Evolutionary conservation across 495 filamentous ascomycete species (phyloP).

Genomic region (Pyrenula massariospora): DNA sequence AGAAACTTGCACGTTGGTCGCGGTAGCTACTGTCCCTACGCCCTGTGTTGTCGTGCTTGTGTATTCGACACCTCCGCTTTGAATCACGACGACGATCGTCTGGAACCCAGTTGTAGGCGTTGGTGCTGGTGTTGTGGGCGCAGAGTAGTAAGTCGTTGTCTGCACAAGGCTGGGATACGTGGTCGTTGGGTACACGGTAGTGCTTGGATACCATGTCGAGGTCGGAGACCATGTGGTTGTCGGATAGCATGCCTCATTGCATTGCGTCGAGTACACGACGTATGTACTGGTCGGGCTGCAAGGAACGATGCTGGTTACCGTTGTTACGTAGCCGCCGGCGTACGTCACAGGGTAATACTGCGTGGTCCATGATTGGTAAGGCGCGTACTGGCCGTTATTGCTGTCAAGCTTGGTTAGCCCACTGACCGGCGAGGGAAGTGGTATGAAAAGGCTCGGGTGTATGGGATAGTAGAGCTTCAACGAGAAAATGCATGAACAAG

Average conservation of each 20-base stretch:
- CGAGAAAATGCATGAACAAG: not conserved
- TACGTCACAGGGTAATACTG: not conserved
- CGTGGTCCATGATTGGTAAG: not conserved
- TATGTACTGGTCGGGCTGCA: not conserved
- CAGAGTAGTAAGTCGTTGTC: not conserved
- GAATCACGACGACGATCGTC: not conserved
- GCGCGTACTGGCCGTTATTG: not conserved
- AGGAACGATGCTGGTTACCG: not conserved
- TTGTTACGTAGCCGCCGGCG: not conserved
- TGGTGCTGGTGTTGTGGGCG: not conserved
- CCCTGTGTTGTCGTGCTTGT: not conserved
- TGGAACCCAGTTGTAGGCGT: not conserved
- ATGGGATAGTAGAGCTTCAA: too few relatives aligned
- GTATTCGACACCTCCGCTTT: not conserved
- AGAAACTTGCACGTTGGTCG: not conserved
- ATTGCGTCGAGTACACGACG: not conserved
- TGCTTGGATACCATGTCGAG: not conserved
- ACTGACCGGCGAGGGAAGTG: too few relatives aligned
- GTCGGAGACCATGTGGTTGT: not conserved
- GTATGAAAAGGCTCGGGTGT: too few relatives aligned
- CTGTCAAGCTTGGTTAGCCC: too few relatives aligned
- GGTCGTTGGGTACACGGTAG: not conserved
- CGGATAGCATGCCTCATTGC: not conserved
- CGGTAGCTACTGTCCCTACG: not conserved
- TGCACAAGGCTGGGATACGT: not conserved